phyloP scores from a whole-genome alignment of 192 early-diverging fungal genomes.

The Oehlia diaphana region DNA sequence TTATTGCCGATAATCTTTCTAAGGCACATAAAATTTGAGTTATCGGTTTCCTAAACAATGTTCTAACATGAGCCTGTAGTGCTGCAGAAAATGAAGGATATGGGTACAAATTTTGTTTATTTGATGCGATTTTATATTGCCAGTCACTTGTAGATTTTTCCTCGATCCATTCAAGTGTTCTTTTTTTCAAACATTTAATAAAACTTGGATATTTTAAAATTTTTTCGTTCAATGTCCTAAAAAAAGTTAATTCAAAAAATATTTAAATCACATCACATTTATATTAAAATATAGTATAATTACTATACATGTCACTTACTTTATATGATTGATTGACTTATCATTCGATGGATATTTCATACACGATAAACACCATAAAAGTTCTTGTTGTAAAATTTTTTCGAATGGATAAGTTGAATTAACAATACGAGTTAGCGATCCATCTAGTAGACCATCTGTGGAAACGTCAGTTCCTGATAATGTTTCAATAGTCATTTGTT shows the following conservation, averaged over 20 bases:
- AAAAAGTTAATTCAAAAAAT: no score
- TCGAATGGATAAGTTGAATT: no score
- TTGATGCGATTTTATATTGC: constrained; percentile 21
- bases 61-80: constrained; percentile 12
- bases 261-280: no score
- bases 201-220: background rate
- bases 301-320: no score
- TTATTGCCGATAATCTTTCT: no score
- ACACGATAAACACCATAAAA: no score
- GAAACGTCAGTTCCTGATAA: no score
- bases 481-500: constrained; percentile 28
- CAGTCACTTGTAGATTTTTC: no score
- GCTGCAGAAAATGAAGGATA: constrained; percentile 24
- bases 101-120: constrained; percentile 12
- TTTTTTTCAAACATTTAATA: constrained; percentile 8
- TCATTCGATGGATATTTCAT: constrained; percentile 16
- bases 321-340: constrained; percentile 12
- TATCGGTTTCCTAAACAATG: constrained; percentile 8
- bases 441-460: no score
- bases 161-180: constrained; percentile 2
- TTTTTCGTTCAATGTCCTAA: background rate
- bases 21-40: constrained; percentile 22
- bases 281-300: no score
- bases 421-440: no score
- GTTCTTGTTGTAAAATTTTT: no score